Conservation (phyloP, 108 stramenopile genomes). For the Craspedostauros australis region DNA sequence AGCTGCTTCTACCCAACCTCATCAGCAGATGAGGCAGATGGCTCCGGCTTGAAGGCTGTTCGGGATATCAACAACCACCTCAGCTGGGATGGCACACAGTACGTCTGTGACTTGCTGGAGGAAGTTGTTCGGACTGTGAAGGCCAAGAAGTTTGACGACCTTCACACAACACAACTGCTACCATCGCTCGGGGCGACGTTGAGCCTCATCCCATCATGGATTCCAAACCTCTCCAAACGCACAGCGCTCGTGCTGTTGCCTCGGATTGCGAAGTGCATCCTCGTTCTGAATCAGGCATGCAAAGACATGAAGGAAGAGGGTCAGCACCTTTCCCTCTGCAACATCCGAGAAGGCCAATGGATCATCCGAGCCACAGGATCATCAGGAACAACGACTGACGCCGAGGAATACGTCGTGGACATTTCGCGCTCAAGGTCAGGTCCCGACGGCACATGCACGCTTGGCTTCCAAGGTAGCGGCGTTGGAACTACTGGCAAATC, state of each 20-base stretch:
- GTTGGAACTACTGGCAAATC: constrained; percentile 55
- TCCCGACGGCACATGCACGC: constrained; percentile 4
- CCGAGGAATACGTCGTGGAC: constrained; percentile 63
- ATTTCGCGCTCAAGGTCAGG: constrained; percentile 1
- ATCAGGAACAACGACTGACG: constrained; percentile 21
- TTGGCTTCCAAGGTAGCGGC: constrained; percentile 51
- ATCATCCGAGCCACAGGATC: constrained; percentile 50
- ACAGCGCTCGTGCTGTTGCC: constrained; percentile 57
- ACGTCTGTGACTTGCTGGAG: constrained; percentile 27
- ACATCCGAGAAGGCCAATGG: constrained; percentile 54
- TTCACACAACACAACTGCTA: constrained; percentile 32
- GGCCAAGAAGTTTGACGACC: constrained; percentile 10
- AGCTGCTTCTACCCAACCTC: constrained; percentile 35
- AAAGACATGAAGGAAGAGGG: not conserved
- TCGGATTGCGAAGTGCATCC: constrained; percentile 41
- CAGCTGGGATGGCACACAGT: constrained; percentile 46
- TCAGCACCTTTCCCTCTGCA: not conserved
- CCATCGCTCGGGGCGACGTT: constrained; percentile 54
- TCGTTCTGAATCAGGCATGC: constrained; percentile 17
- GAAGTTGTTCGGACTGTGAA: constrained; percentile 9
- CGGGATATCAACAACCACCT: constrained; percentile 41
- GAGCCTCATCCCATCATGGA: constrained; percentile 57
- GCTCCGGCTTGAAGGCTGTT: constrained; percentile 13
- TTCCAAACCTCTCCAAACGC: constrained; percentile 63
- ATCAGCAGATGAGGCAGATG: constrained; percentile 8